phyloP scores from a whole-genome alignment of 139 green algal genomes.

The Chlorella ohadii region DNA sequence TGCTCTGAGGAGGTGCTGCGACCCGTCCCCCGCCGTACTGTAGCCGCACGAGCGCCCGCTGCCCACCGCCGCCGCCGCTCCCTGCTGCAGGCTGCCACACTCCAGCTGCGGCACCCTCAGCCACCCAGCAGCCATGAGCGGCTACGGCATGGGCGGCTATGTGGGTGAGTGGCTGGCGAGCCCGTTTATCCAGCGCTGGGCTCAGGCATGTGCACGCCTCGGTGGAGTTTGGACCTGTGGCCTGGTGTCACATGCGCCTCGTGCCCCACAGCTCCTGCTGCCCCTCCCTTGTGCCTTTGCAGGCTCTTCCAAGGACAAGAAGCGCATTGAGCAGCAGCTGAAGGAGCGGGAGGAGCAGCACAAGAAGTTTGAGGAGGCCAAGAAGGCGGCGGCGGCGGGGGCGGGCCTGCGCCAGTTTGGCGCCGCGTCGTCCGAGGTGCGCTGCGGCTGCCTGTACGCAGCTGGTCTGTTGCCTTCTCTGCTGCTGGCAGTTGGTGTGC shows the following conservation, averaged over 20 bases:
- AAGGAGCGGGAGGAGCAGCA: slow-evolving; percentile 79
- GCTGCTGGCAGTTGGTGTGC: too few species aligned
- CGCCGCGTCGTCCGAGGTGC: slow-evolving; percentile 68
- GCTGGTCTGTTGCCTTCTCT: not conserved
- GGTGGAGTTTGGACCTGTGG: too few species aligned
- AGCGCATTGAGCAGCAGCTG: slow-evolving; percentile 73
- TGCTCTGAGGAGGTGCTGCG: too few species aligned
- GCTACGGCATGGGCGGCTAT: slow-evolving; percentile 14
- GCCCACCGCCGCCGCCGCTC: too few species aligned
- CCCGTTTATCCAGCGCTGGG: not conserved
- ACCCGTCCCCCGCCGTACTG: too few species aligned
- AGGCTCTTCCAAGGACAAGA: slow-evolving; percentile 60
- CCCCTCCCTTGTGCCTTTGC: not conserved
- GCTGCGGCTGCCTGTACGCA: not conserved
- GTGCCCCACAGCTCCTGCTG: too few species aligned
- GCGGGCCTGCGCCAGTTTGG: slow-evolving; percentile 80
- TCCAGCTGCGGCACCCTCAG: too few species aligned
- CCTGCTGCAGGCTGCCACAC: too few species aligned
- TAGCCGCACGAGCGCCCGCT: too few species aligned
- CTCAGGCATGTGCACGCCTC: too few species aligned
- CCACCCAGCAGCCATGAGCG: not conserved
- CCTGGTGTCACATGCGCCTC: too few species aligned
- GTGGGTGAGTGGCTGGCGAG: not conserved
- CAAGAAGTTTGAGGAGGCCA: slow-evolving; percentile 74
- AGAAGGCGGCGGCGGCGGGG: slow-evolving; percentile 58